Evolutionary conservation across 2,329 filamentous ascomycete genomes (phyloP).

Genomic region (Claviceps sp.): DNA sequence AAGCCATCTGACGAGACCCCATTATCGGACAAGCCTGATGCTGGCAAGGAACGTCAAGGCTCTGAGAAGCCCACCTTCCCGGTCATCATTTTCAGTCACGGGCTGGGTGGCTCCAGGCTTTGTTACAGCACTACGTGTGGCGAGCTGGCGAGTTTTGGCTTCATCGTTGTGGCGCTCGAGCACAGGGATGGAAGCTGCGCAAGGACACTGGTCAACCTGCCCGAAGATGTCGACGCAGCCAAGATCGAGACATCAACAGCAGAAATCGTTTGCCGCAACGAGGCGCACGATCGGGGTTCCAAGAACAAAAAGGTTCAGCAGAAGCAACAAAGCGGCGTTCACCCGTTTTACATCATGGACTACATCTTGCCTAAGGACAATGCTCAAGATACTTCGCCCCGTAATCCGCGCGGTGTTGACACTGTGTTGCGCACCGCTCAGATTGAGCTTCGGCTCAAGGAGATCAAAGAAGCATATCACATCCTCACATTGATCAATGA

Average conservation of each 20-base stretch:
- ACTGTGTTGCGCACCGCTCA: conserved; percentile 45
- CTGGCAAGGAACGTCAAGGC: conserved; percentile 12
- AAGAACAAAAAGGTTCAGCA: conserved; percentile 18
- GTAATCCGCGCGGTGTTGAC: conserved; percentile 48
- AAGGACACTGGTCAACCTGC: conserved; percentile 45
- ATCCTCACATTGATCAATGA: conserved; percentile 40
- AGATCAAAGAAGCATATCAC: conserved; percentile 50
- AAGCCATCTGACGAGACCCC: conserved; percentile 21
- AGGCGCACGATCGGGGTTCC: conserved; percentile 10
- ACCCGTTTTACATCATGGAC: conserved; percentile 37
- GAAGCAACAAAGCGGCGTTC: conserved; percentile 14
- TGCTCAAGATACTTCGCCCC: conserved; percentile 33
- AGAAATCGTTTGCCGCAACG: conserved; percentile 11
- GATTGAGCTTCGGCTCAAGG: conserved; percentile 47
- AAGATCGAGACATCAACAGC: conserved; percentile 17
- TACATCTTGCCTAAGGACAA: conserved; percentile 51
- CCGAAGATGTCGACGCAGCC: conserved; percentile 22
- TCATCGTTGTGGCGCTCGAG: conserved; percentile 51
- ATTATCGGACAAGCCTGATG: conserved; percentile 15
- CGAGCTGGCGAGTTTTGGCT: conserved; percentile 53
- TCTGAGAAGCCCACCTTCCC: conserved; percentile 37
- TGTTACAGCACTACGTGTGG: conserved; percentile 50
- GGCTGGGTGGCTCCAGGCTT: conserved; percentile 48
- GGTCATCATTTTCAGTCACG: conserved; percentile 53
- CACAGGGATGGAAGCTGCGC: conserved; percentile 53